A percentile compares a stretch with the other conserved stretches of the same genome.
Conservation (phyloP, 1,284 basidiomycete genomes). For the Malassezia restricta region DNA sequence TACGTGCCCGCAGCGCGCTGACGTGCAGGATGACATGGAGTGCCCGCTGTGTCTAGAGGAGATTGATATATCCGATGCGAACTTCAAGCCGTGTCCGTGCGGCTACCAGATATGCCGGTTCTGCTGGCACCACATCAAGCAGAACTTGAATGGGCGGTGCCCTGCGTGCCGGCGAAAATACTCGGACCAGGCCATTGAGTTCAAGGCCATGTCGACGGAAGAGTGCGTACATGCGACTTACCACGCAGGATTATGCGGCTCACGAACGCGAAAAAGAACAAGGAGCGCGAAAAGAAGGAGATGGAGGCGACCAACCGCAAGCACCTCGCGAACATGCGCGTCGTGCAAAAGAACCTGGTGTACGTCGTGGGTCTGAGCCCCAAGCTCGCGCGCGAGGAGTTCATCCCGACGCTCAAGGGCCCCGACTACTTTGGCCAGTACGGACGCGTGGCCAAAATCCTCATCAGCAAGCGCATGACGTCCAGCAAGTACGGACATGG, state of each 20-base stretch:
- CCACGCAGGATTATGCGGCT: slow-evolving; percentile 71
- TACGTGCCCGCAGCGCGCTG: not conserved
- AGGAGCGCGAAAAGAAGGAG: slow-evolving; percentile 91
- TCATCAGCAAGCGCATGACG: slow-evolving; percentile 76
- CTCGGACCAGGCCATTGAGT: slow-evolving; percentile 82
- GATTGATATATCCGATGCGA: slow-evolving; percentile 96
- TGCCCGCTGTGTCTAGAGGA: slow-evolving; percentile 97
- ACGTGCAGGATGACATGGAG: slow-evolving; percentile 76
- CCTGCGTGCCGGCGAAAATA: slow-evolving; percentile 92
- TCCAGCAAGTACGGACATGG: slow-evolving; percentile 52
- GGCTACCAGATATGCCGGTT: slow-evolving; percentile 99
- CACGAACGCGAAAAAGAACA: slow-evolving; percentile 87
- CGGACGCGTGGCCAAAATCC: slow-evolving; percentile 90
- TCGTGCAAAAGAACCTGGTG: slow-evolving; percentile 91
- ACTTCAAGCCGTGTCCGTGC: slow-evolving; percentile 98
- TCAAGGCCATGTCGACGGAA: slow-evolving; percentile 86
- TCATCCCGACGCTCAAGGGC: slow-evolving; percentile 82
- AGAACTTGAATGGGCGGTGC: slow-evolving; percentile 88
- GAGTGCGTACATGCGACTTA: slow-evolving; percentile 57
- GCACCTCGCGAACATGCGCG: slow-evolving; percentile 80
- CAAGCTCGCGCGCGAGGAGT: slow-evolving; percentile 89
- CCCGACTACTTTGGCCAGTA: slow-evolving; percentile 98
- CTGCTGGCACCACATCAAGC: slow-evolving; percentile 97
- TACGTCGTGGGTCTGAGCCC: slow-evolving; percentile 88
- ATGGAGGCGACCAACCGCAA: slow-evolving; percentile 75